phyloP scores from a whole-genome alignment of 805 yeast genomes.

The Cyberlindnera galapagoensis region DNA sequence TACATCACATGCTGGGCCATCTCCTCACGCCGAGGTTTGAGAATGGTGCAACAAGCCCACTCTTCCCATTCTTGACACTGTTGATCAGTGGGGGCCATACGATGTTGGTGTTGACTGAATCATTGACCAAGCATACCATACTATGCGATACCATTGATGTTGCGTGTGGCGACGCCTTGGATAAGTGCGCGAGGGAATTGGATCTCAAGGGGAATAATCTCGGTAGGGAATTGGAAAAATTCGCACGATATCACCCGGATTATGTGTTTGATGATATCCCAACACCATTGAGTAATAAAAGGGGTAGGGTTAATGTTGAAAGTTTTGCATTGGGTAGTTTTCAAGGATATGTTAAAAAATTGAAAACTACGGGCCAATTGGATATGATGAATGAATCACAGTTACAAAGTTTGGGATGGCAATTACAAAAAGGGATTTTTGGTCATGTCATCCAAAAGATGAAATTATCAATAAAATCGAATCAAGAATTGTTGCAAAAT shows the following conservation, averaged over 20 bases:
- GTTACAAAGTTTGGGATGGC: slow-evolving; percentile 45
- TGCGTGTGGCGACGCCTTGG: slow-evolving; percentile 91
- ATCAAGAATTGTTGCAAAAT: slow-evolving; percentile 35
- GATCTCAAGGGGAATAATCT: slow-evolving; percentile 80
- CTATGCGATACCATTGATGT: slow-evolving; percentile 74
- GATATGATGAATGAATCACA: slow-evolving; percentile 15
- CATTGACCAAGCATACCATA: slow-evolving; percentile 62
- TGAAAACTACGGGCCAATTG: slow-evolving; percentile 17
- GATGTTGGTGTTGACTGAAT: slow-evolving; percentile 63
- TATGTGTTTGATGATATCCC: slow-evolving; percentile 39
- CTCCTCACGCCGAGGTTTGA: slow-evolving; percentile 57
- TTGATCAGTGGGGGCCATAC: slow-evolving; percentile 95
- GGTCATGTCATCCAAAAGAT: slow-evolving; percentile 66
- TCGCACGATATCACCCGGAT: too few relatives aligned
- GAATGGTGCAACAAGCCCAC: slow-evolving; percentile 36
- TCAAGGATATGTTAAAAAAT: slow-evolving; percentile 46
- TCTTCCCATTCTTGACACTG: slow-evolving; percentile 67
- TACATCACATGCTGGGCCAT: slow-evolving; percentile 96
- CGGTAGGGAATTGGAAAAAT: slow-evolving; percentile 70
- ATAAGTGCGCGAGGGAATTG: slow-evolving; percentile 82
- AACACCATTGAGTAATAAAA: slow-evolving; percentile 47
- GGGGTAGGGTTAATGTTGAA: slow-evolving; percentile 35
- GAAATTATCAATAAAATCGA: slow-evolving; percentile 37
- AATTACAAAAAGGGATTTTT: slow-evolving; percentile 61
- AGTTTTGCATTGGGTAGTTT: slow-evolving; percentile 80